These are phyloP conservation scores for Linnemannia schmuckeri DNA, from an alignment of 192 early-diverging fungal genomes.

Conservation along the genomic window DNA sequence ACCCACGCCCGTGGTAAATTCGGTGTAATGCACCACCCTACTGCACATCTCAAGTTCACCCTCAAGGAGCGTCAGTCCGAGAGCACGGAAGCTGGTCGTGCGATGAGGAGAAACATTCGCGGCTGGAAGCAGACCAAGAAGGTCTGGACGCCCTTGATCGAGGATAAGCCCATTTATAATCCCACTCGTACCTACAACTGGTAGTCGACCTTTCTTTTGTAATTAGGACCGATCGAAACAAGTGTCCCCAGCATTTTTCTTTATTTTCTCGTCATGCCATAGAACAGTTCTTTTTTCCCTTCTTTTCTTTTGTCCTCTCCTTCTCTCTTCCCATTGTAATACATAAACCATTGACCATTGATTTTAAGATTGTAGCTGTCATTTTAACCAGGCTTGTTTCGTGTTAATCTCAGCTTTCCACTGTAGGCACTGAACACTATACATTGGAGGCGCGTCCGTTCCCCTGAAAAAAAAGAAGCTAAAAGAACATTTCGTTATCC, in stretches of 20 bases:
- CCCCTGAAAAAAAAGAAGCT: constrained; percentile 14
- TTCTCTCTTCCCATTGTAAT: background rate
- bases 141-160: constrained; percentile 79
- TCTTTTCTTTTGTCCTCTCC: background rate
- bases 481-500: constrained; percentile 22
- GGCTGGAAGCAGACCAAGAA: constrained; percentile 77
- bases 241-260: background rate
- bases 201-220: constrained; percentile 54
- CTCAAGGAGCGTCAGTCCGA: constrained; percentile 72
- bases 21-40: constrained; percentile 81
- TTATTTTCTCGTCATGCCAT: background rate
- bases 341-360: background rate
- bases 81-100: constrained; percentile 41
- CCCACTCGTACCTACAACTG: constrained; percentile 81
- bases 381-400: background rate
- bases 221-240: background rate
- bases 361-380: background rate
- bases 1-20: constrained; percentile 84
- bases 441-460: background rate
- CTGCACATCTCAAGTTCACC: constrained; percentile 85
- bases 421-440: too few species aligned
- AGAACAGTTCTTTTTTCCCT: background rate
- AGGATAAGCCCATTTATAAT: constrained; percentile 81
- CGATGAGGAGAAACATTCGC: constrained; percentile 65
- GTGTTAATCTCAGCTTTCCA: background rate